Base-by-base conservation (phyloP, 805 yeast genomes). In the Myxozyma lipomycoides region DNA sequence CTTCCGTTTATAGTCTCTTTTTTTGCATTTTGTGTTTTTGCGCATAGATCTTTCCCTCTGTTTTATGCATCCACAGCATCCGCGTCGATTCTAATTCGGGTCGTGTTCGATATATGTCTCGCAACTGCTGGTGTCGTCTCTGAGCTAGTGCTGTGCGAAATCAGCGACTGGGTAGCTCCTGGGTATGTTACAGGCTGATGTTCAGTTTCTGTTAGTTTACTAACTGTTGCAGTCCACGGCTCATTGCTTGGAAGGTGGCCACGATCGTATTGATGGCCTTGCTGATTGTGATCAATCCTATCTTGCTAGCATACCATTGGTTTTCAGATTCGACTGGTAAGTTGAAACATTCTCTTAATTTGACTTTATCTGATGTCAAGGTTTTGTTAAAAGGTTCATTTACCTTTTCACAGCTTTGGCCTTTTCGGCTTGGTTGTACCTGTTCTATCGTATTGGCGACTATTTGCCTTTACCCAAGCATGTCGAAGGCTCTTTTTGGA, bases 81-180 rank as follows among this genome's bases (percentile, higher is more conserved):
- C 21, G 57, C 56, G 7, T 43, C 51, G 3, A 39, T 52, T n/a
- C 40, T 49, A 30, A 54, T 56, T 10, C 42, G 59, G 15, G 48
- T 41, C 17, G 53, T 49, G 15, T 55, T 55, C 36, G 57, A 55
- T 28, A 23, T 55, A 17, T 48, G 58, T 28, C 49, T 55, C 25
- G 59, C 57, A 9, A 52, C 59, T 5, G 59, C 59, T n/a, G 59
- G 59, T n/a, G 62, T 65, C n/a, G 51, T 69, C 6, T 62, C 65
- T 28, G 66, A 67, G 55, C 65, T 71, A 36, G 72, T 68, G 7
- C 60, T 71, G 35, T 70, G 73, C 55, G 75, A 71, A 48, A 67
- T 71, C 44, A 41, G 51, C 46, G 53, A 64, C 64, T 24, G 68
- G 65, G 43, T 45, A 32, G 25, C 53, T 49, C 49, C 61, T 56